phyloP scores from a whole-genome alignment of 768 basidiomycete genomes.

The Macrolepiota fuliginosa region DNA sequence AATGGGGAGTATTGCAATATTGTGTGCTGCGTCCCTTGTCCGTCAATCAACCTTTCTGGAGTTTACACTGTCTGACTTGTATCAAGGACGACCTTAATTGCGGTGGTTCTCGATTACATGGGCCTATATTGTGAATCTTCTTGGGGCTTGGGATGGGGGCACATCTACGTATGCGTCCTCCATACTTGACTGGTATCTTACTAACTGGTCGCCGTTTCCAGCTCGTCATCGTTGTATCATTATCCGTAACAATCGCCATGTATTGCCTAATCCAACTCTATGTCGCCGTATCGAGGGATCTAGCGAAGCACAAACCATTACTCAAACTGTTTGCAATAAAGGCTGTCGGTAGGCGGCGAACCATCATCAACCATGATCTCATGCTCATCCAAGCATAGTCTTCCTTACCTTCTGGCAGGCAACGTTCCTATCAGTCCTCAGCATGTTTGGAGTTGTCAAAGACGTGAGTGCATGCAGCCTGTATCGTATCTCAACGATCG shows the following conservation, averaged over 20 bases:
- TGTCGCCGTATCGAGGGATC: conserved; percentile 47
- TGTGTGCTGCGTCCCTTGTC: conserved; percentile 62
- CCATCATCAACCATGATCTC: background rate
- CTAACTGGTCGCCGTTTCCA: conserved; percentile 20
- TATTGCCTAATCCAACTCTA: conserved; percentile 77
- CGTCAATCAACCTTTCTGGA: conserved; percentile 17
- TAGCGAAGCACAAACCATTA: conserved; percentile 60
- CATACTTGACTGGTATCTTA: background rate
- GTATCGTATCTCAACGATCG: background rate
- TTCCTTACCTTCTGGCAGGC: conserved; percentile 82
- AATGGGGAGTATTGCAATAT: conserved; percentile 76
- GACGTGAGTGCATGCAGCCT: conserved; percentile 37
- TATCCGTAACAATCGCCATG: conserved; percentile 77
- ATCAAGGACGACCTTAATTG: conserved; percentile 52
- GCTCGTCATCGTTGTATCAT: conserved; percentile 60
- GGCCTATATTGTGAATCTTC: conserved; percentile 75
- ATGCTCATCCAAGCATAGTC: conserved; percentile 31
- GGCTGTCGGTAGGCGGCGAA: conserved; percentile 52
- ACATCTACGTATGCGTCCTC: conserved; percentile 52
- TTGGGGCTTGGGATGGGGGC: conserved; percentile 67
- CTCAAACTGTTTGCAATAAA: conserved; percentile 73
- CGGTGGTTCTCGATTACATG: conserved; percentile 58
- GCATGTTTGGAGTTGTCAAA: conserved; percentile 59
- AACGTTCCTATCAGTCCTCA: conserved; percentile 53
- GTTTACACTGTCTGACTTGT: background rate